Percentiles rank a stretch among this genome's conserved stretches.
phyloP scores from a whole-genome alignment of 1,139 yeast species.

The Hemisphaericaspora xylofermentans region DNA sequence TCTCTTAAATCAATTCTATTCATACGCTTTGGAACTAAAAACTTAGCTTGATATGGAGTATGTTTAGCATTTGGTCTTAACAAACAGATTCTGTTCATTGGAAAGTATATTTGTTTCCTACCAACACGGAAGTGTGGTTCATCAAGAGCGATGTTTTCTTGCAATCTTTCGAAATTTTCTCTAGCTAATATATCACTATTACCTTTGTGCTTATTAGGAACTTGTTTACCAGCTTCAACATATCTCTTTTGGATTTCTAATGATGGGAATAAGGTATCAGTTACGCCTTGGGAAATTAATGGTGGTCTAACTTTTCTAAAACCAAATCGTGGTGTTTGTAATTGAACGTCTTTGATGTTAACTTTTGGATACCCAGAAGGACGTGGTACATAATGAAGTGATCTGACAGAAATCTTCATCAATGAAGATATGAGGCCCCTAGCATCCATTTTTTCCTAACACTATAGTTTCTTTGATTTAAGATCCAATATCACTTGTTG shows the following conservation, averaged over 20 bases:
- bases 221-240: constrained; percentile 40
- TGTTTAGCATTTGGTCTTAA: constrained; percentile 90
- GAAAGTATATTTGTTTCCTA: constrained; percentile 69
- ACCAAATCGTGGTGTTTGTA: constrained; percentile 40
- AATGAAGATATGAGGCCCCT: constrained; percentile 8
- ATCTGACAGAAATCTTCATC: constrained; percentile 17
- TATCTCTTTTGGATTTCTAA: constrained; percentile 37
- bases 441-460: background rate
- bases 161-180: constrained; percentile 43
- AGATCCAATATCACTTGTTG: too few species aligned
- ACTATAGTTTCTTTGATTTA: too few species aligned
- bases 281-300: constrained; percentile 40
- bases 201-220: constrained; percentile 37
- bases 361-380: constrained; percentile 41
- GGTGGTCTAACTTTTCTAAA: constrained; percentile 42
- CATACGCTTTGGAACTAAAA: constrained; percentile 86
- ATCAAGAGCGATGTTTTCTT: constrained; percentile 59
- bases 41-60: constrained; percentile 94
- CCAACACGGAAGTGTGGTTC: constrained; percentile 83
- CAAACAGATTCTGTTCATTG: constrained; percentile 76
- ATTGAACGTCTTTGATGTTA: constrained; percentile 37
- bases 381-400: constrained; percentile 34
- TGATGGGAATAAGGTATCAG: constrained; percentile 42
- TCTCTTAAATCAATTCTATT: constrained; percentile 90
- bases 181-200: constrained; percentile 34